Base-by-base conservation (phyloP, 371 early-diverging fungal species). In the Conidiobolus coronatus region DNA sequence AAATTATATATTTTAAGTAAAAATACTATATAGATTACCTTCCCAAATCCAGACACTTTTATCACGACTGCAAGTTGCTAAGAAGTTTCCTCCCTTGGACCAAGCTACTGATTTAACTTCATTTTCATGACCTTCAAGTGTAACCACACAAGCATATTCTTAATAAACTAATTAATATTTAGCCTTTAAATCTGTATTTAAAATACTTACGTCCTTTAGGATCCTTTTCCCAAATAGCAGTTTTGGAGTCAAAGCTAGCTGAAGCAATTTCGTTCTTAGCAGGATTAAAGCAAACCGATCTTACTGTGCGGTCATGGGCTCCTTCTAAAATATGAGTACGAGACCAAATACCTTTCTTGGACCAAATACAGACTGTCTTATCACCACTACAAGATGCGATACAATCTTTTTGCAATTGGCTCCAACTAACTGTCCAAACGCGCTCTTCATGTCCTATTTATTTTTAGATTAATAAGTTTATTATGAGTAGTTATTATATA, bases 31-130 rank as follows among this genome's bases (percentile, higher is more conserved):
- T 13, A 21, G 36, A 40, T 56, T 66, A 64, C 79, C 73, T 60
- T 93, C 93, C 96, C 96, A 93, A 54, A 94, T 86, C 95, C 95
- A 94, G 22, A 94, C 90, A 54, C 79, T 82, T 60, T 91, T 92
- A 64, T 94, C 95, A 40, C 95, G 65, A 43, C 83, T 78, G 55
- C 93, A 92, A 0, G 91, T 93, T 2, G 96, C 89, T 39, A 96
- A 55, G 14, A 92, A 61, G 2, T 77, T 61, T 1, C 87, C 90
- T 1, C 75, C 67, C 23, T 71, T 57, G 8, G 82, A 78, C 87
- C 89, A 96, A 2, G 84, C 66, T 18, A 93, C 86, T 17, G 77
- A 68, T 60, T 96, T 96, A 36, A 85, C 87, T 62, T 96, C 97
- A 63, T 91, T 93, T 64, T 96, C 97, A 62, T 96, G 97, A 7